A percentile compares a stretch with the other conserved stretches of the same genome.
Evolutionary conservation across 2,329 filamentous ascomycete species (phyloP).

Genomic region (Rhytidhysteron rufulum): DNA sequence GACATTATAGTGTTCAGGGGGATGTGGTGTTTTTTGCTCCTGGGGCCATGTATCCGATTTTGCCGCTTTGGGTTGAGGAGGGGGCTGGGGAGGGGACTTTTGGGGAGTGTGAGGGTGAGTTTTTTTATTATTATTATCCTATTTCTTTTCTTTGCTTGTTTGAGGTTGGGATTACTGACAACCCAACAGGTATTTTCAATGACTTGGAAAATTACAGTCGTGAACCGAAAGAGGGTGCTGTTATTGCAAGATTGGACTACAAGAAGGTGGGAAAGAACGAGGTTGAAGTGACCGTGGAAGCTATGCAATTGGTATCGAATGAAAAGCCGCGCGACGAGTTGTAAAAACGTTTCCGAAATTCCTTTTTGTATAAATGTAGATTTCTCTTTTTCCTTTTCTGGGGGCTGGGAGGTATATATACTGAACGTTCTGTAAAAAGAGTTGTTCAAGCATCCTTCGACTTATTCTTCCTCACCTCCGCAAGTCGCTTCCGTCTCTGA

Average conservation of each 20-base stretch:
- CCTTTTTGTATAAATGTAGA: too few species aligned
- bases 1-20: constrained; percentile 38
- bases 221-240: constrained; percentile 24
- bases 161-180: too few species aligned
- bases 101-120: constrained; percentile 41
- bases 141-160: too few species aligned
- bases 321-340: constrained; percentile 21
- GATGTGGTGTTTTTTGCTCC: constrained; percentile 52
- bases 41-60: constrained; percentile 47
- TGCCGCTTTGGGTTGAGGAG: constrained; percentile 50
- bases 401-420: too few species aligned
- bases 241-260: constrained; percentile 25
- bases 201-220: constrained; percentile 28
- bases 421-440: too few species aligned
- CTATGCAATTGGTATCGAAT: constrained; percentile 18
- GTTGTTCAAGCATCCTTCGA: too few species aligned
- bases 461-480: constrained; percentile 10
- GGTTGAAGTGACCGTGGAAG: constrained; percentile 29
- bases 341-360: too few species aligned
- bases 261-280: constrained; percentile 20
- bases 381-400: too few species aligned
- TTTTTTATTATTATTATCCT: too few species aligned
- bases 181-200: constrained; percentile 21
- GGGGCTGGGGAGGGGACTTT: constrained; percentile 25
- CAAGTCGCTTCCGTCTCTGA: constrained; percentile 23